A percentile compares a stretch with the other conserved stretches of the same genome.
Evolutionary conservation across 2,329 filamentous ascomycete species (phyloP).

Genomic region (Nothomitra cinnamomea): DNA sequence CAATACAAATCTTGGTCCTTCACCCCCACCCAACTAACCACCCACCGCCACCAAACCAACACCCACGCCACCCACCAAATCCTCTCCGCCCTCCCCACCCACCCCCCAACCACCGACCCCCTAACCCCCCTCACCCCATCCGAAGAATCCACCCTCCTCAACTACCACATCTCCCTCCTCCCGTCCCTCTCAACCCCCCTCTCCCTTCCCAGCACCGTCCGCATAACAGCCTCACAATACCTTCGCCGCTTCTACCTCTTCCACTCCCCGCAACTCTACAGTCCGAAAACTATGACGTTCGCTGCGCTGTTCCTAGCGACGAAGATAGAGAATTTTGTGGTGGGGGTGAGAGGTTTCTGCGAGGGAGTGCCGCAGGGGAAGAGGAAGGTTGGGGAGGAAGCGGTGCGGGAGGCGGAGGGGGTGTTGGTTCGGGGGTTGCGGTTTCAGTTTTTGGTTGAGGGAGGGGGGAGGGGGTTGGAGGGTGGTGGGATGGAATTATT

Average conservation of each 20-base stretch:
- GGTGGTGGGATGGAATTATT: conserved; percentile 72
- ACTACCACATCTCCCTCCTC: conserved; percentile 17
- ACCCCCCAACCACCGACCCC: neutral
- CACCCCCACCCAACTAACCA: conserved; percentile 51
- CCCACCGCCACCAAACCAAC: conserved; percentile 66
- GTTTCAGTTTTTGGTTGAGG: conserved; percentile 84
- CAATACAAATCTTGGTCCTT: conserved; percentile 93
- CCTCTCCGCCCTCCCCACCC: conserved; percentile 33
- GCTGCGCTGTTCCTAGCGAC: conserved; percentile 84
- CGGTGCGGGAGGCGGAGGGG: conserved; percentile 82
- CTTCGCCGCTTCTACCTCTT: conserved; percentile 89
- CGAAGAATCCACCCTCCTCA: neutral
- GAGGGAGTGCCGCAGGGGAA: conserved; percentile 40
- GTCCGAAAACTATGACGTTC: conserved; percentile 74
- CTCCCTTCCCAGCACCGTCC: conserved; percentile 12
- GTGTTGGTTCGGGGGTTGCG: conserved; percentile 79
- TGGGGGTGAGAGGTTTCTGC: too few species aligned
- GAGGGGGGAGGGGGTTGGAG: conserved; percentile 77
- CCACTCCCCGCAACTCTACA: conserved; percentile 93
- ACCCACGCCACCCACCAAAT: conserved; percentile 54
- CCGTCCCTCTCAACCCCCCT: conserved; percentile 16
- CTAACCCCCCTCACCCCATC: neutral
- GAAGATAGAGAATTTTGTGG: conserved; percentile 90
- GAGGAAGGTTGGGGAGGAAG: conserved; percentile 48
- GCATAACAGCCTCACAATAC: conserved; percentile 74